These are phyloP conservation scores for Fabrea salina DNA, from an alignment of 169 alveolate genomes.

Conservation along the genomic window DNA sequence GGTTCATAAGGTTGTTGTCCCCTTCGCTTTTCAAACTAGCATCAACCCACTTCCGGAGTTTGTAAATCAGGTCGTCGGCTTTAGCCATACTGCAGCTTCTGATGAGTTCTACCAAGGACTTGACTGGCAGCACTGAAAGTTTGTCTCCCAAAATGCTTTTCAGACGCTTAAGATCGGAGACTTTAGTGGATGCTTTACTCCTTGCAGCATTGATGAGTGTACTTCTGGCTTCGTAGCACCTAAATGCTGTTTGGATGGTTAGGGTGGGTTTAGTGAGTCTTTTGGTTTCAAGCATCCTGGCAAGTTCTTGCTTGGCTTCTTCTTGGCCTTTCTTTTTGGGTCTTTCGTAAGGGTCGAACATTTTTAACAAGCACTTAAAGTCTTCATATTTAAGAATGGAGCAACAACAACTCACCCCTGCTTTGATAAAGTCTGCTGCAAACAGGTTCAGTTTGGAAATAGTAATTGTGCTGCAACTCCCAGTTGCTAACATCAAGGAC, in stretches of 20 bases:
- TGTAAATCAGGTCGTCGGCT: neutral
- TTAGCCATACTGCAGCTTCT: neutral
- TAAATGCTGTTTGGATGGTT: neutral
- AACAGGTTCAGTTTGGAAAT: slow-evolving; percentile 18
- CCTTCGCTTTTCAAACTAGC: neutral
- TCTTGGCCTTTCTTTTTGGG: slow-evolving; percentile 17
- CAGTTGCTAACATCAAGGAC: slow-evolving; percentile 6
- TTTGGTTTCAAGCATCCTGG: neutral
- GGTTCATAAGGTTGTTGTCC: neutral
- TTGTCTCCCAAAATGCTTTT: slow-evolving; percentile 14
- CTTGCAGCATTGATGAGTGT: neutral
- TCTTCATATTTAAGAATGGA: too few relatives aligned
- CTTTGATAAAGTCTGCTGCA: slow-evolving; percentile 7
- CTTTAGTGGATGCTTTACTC: neutral
- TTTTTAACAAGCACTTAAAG: too few relatives aligned
- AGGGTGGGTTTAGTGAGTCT: neutral
- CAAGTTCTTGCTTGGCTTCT: slow-evolving; percentile 10
- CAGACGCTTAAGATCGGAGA: neutral
- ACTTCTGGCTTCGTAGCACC: neutral
- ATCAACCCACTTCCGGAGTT: slow-evolving; percentile 4
- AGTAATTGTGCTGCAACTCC: slow-evolving; percentile 16
- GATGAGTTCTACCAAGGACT: neutral
- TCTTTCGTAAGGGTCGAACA: slow-evolving; percentile 6
- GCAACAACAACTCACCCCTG: slow-evolving; percentile 14
- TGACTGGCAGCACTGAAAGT: neutral